A percentile compares a stretch with the other conserved stretches of the same genome.
These are phyloP conservation scores for Plenodomus lindquistii DNA, from an alignment of 2,329 filamentous ascomycete genomes.

Conservation along the genomic window DNA sequence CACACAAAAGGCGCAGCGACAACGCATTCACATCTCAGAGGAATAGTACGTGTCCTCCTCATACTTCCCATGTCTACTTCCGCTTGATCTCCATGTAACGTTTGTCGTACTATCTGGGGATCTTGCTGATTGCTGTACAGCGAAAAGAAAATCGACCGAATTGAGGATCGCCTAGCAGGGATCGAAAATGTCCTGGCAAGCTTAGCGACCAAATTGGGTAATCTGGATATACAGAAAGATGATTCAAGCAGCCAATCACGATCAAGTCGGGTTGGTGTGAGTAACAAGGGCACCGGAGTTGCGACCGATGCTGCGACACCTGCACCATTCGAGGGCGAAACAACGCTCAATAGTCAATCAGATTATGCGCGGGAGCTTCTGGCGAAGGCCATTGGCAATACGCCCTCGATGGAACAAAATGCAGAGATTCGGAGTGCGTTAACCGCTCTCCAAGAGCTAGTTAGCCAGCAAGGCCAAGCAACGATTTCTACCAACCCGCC, in stretches of 20 bases:
- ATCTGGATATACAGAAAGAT: slow-evolving; percentile 28
- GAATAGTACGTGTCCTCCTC: slow-evolving; percentile 36
- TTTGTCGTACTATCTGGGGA: no score
- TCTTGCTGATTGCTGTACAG: slow-evolving; percentile 26
- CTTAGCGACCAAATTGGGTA: slow-evolving; percentile 37
- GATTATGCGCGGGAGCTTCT: slow-evolving; percentile 52
- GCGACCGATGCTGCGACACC: slow-evolving; percentile 29
- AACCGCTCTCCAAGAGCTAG: slow-evolving; percentile 37
- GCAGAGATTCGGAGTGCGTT: slow-evolving; percentile 40
- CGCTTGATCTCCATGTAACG: no score
- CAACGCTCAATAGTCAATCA: slow-evolving; percentile 54
- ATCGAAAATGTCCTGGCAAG: slow-evolving; percentile 51
- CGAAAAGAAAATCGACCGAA: slow-evolving; percentile 58
- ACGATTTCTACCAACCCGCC: slow-evolving; percentile 19
- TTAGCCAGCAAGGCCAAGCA: slow-evolving; percentile 29
- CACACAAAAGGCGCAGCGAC: slow-evolving; percentile 35
- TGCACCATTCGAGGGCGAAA: slow-evolving; percentile 54
- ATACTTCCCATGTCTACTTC: not conserved
- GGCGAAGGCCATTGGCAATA: slow-evolving; percentile 45
- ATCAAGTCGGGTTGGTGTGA: slow-evolving; percentile 20
- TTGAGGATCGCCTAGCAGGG: slow-evolving; percentile 54
- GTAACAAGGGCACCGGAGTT: slow-evolving; percentile 11
- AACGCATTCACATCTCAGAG: slow-evolving; percentile 43
- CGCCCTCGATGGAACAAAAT: slow-evolving; percentile 39
- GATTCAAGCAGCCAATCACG: slow-evolving; percentile 31